A percentile compares a stretch with the other conserved stretches of the same genome.
These are phyloP conservation scores for Arxiozyma telluris DNA, from an alignment of 1,139 yeast genomes.

Conservation along the genomic window DNA sequence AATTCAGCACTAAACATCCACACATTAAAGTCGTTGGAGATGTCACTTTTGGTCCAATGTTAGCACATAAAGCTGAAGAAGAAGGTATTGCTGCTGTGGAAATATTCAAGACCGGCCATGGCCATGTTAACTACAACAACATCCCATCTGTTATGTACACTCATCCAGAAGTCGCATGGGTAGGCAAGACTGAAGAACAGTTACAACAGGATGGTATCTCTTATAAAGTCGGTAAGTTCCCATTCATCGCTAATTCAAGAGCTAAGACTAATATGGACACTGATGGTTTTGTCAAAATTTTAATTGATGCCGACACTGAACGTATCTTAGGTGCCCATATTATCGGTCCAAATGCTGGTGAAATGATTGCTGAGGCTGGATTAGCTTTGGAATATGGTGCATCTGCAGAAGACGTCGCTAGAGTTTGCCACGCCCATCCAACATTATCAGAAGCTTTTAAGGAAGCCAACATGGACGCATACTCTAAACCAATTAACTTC, in stretches of 20 bases:
- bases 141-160: slow-evolving; percentile 98
- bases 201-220: slow-evolving; percentile 87
- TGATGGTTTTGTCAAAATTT: slow-evolving; percentile 92
- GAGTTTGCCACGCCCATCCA: slow-evolving; percentile 98
- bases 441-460: slow-evolving; percentile 96
- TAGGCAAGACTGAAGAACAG: slow-evolving; percentile 93
- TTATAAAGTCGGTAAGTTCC: slow-evolving; percentile 95
- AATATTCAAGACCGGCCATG: slow-evolving; percentile 85
- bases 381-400: slow-evolving; percentile 99
- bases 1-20: slow-evolving; percentile 83
- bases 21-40: slow-evolving; percentile 98
- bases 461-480: slow-evolving; percentile 94
- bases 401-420: slow-evolving; percentile 91
- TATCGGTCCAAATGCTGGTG: slow-evolving; percentile 98
- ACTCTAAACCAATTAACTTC: slow-evolving; percentile 80
- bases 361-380: slow-evolving; percentile 98
- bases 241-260: slow-evolving; percentile 97
- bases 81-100: slow-evolving; percentile 99
- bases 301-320: slow-evolving; percentile 96
- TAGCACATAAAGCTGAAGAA: slow-evolving; percentile 99
- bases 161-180: slow-evolving; percentile 99
- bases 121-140: slow-evolving; percentile 96
- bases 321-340: slow-evolving; percentile 95
- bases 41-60: slow-evolving; percentile 97
- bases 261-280: slow-evolving; percentile 97